Conservation (phyloP, 345 rosid genomes). For the Geranium brycei region DNA sequence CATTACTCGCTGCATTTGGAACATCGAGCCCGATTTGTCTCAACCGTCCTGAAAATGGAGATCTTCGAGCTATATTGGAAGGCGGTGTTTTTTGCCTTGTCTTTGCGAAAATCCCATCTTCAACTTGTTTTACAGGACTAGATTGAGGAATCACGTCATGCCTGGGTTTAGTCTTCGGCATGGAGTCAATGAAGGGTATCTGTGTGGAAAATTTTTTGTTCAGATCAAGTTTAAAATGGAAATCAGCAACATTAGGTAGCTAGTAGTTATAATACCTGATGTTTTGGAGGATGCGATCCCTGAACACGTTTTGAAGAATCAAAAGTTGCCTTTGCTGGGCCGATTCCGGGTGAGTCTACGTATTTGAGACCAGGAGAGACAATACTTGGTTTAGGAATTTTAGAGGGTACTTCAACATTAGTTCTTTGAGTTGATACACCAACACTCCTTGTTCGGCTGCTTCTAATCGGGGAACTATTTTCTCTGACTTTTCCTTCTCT, state of each 20-base stretch:
- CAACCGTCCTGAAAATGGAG: conserved; percentile 35
- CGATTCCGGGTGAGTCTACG: conserved; percentile 23
- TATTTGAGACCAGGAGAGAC: conserved; percentile 34
- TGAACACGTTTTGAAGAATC: conserved; percentile 39
- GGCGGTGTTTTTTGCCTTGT: conserved; percentile 74
- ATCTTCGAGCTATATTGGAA: conserved; percentile 33
- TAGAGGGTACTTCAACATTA: conserved; percentile 47
- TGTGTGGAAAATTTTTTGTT: conserved; percentile 13
- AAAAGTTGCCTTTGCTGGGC: conserved; percentile 33
- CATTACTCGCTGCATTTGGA: conserved; percentile 25
- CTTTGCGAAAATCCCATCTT: conserved; percentile 43
- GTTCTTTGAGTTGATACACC: conserved; percentile 35
- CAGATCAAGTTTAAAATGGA: conserved; percentile 7
- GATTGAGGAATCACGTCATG: conserved; percentile 55
- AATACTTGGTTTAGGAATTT: conserved; percentile 45
- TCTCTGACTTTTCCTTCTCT: conserved; percentile 89
- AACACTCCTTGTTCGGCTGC: conserved; percentile 37
- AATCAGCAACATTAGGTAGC: background rate
- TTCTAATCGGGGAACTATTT: conserved; percentile 73
- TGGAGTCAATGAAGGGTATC: conserved; percentile 51
- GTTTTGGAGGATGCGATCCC: conserved; percentile 52
- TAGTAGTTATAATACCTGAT: conserved; percentile 37
- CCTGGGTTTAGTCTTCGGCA: conserved; percentile 57
- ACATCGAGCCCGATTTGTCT: conserved; percentile 41
- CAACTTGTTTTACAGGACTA: conserved; percentile 36